phyloP scores from a whole-genome alignment of 176 grass and related monocot genomes.

The Zoysia pacifica region DNA sequence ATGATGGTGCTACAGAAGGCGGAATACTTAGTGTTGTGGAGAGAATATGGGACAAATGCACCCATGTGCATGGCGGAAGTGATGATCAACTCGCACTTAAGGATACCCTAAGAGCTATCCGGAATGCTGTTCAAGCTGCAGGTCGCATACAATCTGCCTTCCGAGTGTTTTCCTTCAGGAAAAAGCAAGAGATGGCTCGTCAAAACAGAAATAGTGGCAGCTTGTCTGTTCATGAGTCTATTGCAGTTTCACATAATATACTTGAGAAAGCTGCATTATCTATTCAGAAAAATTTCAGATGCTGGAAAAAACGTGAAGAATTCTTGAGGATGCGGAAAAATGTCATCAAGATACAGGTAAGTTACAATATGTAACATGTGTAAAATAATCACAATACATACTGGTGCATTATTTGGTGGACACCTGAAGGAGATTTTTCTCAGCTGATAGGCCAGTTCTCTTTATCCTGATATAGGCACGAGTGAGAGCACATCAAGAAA shows the following conservation, averaged over 20 bases:
- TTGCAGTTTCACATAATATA: conserved; percentile 21
- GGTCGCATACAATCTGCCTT: conserved; percentile 77
- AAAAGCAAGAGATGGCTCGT: conserved; percentile 55
- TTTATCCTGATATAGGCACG: conserved; percentile 58
- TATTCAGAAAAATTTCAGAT: conserved; percentile 89
- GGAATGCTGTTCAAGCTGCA: conserved; percentile 84
- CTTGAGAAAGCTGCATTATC: conserved; percentile 76
- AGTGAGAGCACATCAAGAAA: conserved; percentile 80
- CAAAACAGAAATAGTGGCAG: conserved; percentile 30
- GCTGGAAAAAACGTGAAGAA: conserved; percentile 82
- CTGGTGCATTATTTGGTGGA: conserved; percentile 11
- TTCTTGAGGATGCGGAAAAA: conserved; percentile 58
- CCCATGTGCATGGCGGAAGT: conserved; percentile 49
- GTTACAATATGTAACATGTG: conserved; percentile 4
- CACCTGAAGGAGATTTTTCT: neutral
- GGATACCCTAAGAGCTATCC: conserved; percentile 70
- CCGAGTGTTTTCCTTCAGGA: conserved; percentile 66
- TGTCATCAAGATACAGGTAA: conserved; percentile 88
- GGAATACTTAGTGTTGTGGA: conserved; percentile 35
- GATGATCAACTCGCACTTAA: conserved; percentile 81
- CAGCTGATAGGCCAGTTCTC: conserved; percentile 16
- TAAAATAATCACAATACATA: conserved; percentile 8
- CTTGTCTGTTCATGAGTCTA: conserved; percentile 15
- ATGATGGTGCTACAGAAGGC: conserved; percentile 20
- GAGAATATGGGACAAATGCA: conserved; percentile 61